Conservation (phyloP, 495 filamentous ascomycete genomes). For the Penicillium paradoxum region DNA sequence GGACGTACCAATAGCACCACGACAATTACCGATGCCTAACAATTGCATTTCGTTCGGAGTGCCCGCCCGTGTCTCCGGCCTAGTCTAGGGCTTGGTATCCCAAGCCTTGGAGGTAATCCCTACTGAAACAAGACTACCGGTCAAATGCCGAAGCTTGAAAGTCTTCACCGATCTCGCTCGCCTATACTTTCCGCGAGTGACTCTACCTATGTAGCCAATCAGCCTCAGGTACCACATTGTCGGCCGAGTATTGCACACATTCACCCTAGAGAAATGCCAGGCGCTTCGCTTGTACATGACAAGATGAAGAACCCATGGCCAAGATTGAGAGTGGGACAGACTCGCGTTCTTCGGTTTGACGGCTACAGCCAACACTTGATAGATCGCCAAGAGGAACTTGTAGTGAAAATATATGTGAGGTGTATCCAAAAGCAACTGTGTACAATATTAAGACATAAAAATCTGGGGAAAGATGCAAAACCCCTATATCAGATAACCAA, state of each 20-base stretch:
- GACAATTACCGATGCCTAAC: constrained; percentile 17
- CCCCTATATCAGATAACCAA: constrained; percentile 14
- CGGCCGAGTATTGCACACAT: background rate
- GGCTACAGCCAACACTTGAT: too few species aligned
- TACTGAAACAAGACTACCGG: background rate
- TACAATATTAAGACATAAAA: constrained; percentile 8
- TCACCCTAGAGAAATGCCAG: background rate
- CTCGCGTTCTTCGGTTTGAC: too few species aligned
- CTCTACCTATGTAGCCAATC: background rate
- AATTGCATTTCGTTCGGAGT: background rate
- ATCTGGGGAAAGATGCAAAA: background rate
- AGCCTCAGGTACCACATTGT: background rate
- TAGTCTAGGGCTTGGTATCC: background rate
- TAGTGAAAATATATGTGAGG: background rate
- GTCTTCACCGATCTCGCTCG: constrained; percentile 1
- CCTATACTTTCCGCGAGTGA: background rate
- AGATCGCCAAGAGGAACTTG: background rate
- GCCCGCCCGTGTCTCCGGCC: background rate
- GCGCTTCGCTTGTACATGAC: too few species aligned
- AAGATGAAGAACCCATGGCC: background rate
- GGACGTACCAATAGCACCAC: constrained; percentile 15
- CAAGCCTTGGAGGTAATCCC: background rate
- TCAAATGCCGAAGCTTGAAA: background rate
- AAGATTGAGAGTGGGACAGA: background rate
- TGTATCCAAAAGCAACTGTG: constrained; percentile 5